Base-by-base conservation (phyloP, 805 yeast genomes). In the Myxozyma mucilagina region DNA sequence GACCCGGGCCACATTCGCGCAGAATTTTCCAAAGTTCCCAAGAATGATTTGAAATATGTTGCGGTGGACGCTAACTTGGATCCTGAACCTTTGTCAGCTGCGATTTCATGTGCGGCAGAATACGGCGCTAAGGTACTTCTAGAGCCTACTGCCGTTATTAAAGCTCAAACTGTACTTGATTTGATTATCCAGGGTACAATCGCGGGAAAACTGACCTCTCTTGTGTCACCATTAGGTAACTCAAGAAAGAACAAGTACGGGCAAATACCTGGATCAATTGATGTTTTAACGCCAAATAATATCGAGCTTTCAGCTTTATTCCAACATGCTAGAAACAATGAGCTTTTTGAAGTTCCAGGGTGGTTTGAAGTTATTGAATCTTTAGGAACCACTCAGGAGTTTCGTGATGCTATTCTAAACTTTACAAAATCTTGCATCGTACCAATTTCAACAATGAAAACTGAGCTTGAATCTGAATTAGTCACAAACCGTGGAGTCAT, bases 321-420 rank as follows among this genome's bases (percentile, higher is more conserved):
- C 71, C 76, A 76, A 6, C 71, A 84, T 7, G 83, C 89, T 67
- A 67, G 71, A 4, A 74, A 70, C 5, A 79, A 73, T 3, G 78
- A 75, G 9, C 38, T 56, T 53, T 80, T 80, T 64, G 81, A 81
- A 44, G 86, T 84, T 31, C 86, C 85, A 52, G 65, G 72, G 2
- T 91, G 97, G 97, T 90, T 90, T 72, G 87, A 88, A 0, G 76
- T 84, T 1, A 72, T 90, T 13, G 96, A 90, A 67, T 69, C 80
- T 0, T 72, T 89, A 31, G 83, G 84, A 0, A 67, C 84, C 4
- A 79, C 80, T 63, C 71, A 79, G 0, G 68, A 67, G 0, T 78
- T 85, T 60, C 73, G 87, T 55, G 79, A 78, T 24, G 62, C 55
- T 29, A 38, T 61, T 29, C 16, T 36, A n/a, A 16, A 41, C 18